Conservation (phyloP, 371 early-diverging fungal genomes). For the Funneliformis caledonium region DNA sequence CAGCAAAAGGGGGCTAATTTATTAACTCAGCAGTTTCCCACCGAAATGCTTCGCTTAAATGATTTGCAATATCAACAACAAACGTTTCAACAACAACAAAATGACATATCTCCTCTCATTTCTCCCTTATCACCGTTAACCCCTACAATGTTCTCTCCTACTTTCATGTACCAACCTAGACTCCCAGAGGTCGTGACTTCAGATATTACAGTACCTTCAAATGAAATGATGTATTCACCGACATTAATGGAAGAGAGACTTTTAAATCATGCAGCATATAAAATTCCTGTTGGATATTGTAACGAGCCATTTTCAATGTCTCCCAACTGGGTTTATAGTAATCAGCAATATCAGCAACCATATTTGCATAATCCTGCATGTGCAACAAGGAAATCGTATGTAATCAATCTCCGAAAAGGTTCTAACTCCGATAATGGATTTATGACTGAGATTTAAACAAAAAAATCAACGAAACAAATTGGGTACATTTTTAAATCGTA, state of each 20-base stretch:
- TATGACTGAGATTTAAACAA: too few relatives aligned
- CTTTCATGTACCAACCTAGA: neutral
- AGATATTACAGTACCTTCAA: neutral
- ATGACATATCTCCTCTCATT: neutral
- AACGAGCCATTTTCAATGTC: neutral
- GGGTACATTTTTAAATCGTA: too few relatives aligned
- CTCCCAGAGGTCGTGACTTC: neutral
- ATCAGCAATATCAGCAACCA: neutral
- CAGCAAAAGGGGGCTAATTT: neutral
- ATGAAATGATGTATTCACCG: neutral
- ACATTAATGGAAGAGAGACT: neutral
- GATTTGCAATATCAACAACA: neutral
- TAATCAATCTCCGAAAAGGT: too few relatives aligned
- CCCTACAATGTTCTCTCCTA: neutral
- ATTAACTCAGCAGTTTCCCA: neutral
- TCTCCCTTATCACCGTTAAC: neutral
- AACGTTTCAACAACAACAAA: neutral
- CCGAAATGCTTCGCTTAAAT: neutral
- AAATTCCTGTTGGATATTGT: neutral
- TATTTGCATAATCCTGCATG: neutral
- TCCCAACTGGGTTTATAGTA: neutral
- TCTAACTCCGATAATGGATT: too few relatives aligned
- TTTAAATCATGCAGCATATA: neutral
- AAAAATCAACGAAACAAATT: too few relatives aligned
- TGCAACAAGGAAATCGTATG: too few relatives aligned